phyloP scores from a whole-genome alignment of 306 rosid genomes.

The Vigna angularis region DNA sequence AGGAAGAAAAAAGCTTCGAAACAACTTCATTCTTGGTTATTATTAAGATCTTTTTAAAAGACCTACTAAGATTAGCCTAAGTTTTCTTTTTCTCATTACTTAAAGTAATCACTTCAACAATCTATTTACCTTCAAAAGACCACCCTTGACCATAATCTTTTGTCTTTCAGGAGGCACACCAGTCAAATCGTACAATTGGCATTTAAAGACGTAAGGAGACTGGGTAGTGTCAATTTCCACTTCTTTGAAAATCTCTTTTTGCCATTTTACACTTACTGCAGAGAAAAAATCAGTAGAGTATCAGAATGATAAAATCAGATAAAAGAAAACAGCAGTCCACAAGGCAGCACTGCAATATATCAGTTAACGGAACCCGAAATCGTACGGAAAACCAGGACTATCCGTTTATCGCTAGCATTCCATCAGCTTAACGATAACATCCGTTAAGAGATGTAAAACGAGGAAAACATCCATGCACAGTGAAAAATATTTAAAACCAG shows the following conservation, averaged over 20 bases:
- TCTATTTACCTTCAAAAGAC: slow-evolving; percentile 79
- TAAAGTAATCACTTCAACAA: slow-evolving; percentile 19
- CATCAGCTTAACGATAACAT: neutral
- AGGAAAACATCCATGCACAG: neutral
- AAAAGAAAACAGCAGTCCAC: neutral
- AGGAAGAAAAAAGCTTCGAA: slow-evolving; percentile 1
- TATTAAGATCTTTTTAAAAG: neutral
- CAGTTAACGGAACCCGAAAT: slow-evolving; percentile 23
- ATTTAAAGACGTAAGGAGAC: slow-evolving; percentile 90
- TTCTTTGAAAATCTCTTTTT: slow-evolving; percentile 75
- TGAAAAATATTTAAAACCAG: neutral
- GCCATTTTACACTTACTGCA: slow-evolving; percentile 94
- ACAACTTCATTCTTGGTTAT: slow-evolving; percentile 4
- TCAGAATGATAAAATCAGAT: neutral
- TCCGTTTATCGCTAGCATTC: neutral
- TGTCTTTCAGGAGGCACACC: slow-evolving; percentile 99
- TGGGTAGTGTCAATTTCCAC: slow-evolving; percentile 92
- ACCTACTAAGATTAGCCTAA: neutral
- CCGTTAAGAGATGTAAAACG: slow-evolving; percentile 2
- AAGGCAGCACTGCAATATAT: neutral
- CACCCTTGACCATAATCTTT: slow-evolving; percentile 99
- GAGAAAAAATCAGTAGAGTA: slow-evolving; percentile 29
- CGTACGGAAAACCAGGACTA: slow-evolving; percentile 23
- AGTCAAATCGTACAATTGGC: slow-evolving; percentile 90
- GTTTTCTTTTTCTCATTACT: slow-evolving; percentile 4